phyloP scores from a whole-genome alignment of 352 stramenopile species.

The Bremia lactucae region DNA sequence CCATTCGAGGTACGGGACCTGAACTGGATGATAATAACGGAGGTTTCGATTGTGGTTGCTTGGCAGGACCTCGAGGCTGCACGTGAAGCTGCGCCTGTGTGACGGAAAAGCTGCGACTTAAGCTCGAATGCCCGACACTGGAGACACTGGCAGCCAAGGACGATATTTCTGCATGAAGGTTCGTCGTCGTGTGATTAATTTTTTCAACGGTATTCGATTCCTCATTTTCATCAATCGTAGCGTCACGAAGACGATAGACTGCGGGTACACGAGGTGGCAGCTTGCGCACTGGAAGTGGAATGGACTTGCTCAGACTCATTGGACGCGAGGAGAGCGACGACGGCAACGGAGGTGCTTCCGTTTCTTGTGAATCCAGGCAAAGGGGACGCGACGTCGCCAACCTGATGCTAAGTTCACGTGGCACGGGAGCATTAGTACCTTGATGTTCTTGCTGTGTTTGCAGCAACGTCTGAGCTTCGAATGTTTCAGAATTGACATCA shows the following conservation, averaged over 20 bases:
- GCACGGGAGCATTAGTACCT: background rate
- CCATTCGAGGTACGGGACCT: conserved; percentile 12
- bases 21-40: conserved; percentile 9
- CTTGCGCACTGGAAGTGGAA: conserved; percentile 42
- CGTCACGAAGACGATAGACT: conserved; percentile 12
- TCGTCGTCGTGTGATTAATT: conserved; percentile 61
- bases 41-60: conserved; percentile 11
- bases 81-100: conserved; percentile 32
- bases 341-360: conserved; percentile 29
- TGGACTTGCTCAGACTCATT: conserved; percentile 78
- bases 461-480: conserved; percentile 1
- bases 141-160: conserved; percentile 70
- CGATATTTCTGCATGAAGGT: conserved; percentile 78
- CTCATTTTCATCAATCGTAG: conserved; percentile 34
- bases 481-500: background rate
- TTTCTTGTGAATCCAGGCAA: conserved; percentile 12
- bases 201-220: conserved; percentile 36
- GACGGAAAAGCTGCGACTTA: conserved; percentile 60
- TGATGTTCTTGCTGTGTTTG: conserved; percentile 4
- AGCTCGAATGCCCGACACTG: conserved; percentile 58
- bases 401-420: conserved; percentile 17
- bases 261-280: conserved; percentile 16
- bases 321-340: conserved; percentile 51
- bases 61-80: conserved; percentile 16
- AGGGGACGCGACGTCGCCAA: conserved; percentile 11